Evolutionary conservation across 345 rosid genomes (phyloP).

Genomic region (Trapa bicornis): DNA sequence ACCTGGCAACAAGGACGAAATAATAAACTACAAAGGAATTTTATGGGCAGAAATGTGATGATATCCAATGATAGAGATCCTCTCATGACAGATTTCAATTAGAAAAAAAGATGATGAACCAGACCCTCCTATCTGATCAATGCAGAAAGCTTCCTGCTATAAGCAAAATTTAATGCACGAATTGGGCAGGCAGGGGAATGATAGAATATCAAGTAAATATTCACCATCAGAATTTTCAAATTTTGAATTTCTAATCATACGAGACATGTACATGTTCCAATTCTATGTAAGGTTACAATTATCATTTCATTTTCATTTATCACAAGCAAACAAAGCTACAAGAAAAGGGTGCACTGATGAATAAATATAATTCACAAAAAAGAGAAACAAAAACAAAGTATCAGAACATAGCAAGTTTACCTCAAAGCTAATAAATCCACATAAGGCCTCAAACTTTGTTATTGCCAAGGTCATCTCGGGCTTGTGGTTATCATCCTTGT

Average conservation of each 20-base stretch:
- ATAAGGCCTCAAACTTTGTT: slow-evolving; percentile 85
- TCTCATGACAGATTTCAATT: not conserved
- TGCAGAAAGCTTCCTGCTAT: not conserved
- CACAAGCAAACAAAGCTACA: not conserved
- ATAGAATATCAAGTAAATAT: not conserved
- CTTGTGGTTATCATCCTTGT: slow-evolving; percentile 88
- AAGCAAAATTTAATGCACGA: not conserved
- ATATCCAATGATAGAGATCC: not conserved
- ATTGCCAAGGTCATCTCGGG: slow-evolving; percentile 98
- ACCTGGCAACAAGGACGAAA: not conserved
- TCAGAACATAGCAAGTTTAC: not conserved
- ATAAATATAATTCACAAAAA: not conserved
- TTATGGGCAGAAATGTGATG: not conserved
- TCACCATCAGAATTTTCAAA: not conserved
- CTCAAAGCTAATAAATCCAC: slow-evolving; percentile 38
- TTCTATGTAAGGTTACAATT: not conserved
- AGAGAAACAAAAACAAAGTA: not conserved
- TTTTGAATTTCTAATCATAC: not conserved
- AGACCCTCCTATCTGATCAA: not conserved
- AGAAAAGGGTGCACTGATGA: not conserved
- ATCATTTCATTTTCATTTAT: not conserved
- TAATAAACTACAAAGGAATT: not conserved
- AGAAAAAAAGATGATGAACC: not conserved
- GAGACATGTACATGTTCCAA: not conserved
- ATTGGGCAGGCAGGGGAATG: not conserved